Base-by-base conservation (phyloP, 352 stramenopile genomes). In the Phytophthora syringae region DNA sequence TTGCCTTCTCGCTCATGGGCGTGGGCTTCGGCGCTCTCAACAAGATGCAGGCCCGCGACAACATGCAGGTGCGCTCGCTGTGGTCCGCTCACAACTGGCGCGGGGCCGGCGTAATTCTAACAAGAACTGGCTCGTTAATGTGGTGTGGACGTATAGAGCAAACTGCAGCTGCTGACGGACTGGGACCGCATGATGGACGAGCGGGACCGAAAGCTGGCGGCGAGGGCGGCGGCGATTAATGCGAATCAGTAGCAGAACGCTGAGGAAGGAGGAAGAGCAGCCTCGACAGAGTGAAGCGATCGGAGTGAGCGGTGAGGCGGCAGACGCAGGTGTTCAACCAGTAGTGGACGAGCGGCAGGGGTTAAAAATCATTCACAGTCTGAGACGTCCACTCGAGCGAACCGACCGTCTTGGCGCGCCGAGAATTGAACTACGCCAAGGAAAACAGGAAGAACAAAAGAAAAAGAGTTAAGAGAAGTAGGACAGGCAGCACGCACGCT, bases 111-210 rank as follows among this genome's bases (percentile, higher is more conserved):
- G 34, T 59, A 15, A 34, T 57, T 40, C 28, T 62, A 61, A 67
- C 32, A 48, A 20, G 12, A 22, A 11, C 13, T 24, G 40, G 39
- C 11, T 45, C n/a, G 36, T 52, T 45, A 40, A 27, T 56, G 24
- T 52, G 39, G 18, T 64, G 13, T 64, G 18, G 36, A 32, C 25
- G 13, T 28, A 39, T 52, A 93, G 84, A 88, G 77, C 79, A 93
- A 93, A 60, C 70, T 93, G 51, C 72, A 90, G 53, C 67, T 90
- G 66, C 47, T 93, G 60, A 90, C 84, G 54, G 77, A 92, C 67
- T 93, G 82, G 82, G 84, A 93, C 71, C 80, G 81, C 53, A 82
- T 88, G 79, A 93, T 93, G 82, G 82, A 93, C 59, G 81, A 90
- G 15, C 81, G 84, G 13, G 82, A 93, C 77, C 80, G 84, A 24